Evolutionary conservation across 148 eudicot species (phyloP).

Genomic region (Rheum nobile): DNA sequence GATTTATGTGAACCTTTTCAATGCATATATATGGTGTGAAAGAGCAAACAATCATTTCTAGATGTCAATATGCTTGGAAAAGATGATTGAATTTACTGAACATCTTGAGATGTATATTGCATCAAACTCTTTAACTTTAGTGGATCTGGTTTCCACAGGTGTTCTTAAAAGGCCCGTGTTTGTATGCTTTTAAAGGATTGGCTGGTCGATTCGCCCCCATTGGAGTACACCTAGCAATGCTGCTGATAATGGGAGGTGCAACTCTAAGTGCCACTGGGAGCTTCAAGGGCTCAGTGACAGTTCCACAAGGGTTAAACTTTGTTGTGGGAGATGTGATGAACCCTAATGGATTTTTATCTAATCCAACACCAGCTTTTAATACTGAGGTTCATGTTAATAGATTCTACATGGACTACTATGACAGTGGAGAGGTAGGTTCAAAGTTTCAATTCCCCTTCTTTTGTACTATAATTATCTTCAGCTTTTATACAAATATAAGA

Average conservation of each 20-base stretch:
- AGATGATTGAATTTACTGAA: neutral
- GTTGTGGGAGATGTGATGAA: constrained; percentile 81
- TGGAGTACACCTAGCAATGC: constrained; percentile 86
- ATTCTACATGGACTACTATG: constrained; percentile 87
- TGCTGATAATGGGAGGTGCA: constrained; percentile 87
- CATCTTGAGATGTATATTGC: neutral
- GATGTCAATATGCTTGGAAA: neutral
- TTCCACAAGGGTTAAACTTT: constrained; percentile 92
- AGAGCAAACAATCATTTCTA: neutral
- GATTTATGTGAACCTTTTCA: neutral
- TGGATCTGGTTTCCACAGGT: constrained; percentile 35
- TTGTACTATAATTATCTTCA: neutral
- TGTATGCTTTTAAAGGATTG: constrained; percentile 88
- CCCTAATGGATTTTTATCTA: constrained; percentile 78
- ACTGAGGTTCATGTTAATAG: constrained; percentile 86
- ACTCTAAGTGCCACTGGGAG: constrained; percentile 93
- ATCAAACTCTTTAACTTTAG: neutral
- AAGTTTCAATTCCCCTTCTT: constrained; percentile 6
- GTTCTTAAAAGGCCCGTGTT: constrained; percentile 76
- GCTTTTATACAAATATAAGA: neutral
- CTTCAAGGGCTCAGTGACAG: constrained; percentile 79
- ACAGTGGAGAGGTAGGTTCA: constrained; percentile 87
- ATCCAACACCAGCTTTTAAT: constrained; percentile 66
- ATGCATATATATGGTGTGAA: neutral
- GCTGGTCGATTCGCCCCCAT: constrained; percentile 94